phyloP scores from a whole-genome alignment of 208 protist species.

The Wallacemonas sp. region DNA sequence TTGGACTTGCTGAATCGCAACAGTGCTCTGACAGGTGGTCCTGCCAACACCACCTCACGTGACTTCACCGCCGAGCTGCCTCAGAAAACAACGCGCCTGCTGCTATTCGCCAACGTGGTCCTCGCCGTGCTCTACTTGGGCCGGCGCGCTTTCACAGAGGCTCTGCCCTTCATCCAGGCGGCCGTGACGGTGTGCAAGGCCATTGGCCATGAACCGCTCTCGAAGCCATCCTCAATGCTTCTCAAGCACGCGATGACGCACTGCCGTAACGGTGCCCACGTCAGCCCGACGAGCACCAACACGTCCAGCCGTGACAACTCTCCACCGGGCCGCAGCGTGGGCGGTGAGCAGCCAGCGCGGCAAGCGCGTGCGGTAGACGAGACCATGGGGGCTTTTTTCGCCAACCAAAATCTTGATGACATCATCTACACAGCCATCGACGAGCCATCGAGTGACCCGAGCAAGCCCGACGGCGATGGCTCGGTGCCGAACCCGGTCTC shows the following conservation, averaged over 20 bases:
- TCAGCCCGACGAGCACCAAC: background rate
- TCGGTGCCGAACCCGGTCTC: background rate
- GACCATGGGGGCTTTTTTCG: constrained; percentile 2
- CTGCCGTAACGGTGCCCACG: too few relatives aligned
- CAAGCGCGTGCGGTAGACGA: background rate
- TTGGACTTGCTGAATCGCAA: constrained; percentile 35
- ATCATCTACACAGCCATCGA: constrained; percentile 4
- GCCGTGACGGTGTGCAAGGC: constrained; percentile 39
- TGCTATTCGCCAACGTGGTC: constrained; percentile 47
- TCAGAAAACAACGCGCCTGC: constrained; percentile 40
- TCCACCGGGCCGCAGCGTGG: background rate
- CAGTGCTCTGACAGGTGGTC: constrained; percentile 21
- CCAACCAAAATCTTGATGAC: background rate
- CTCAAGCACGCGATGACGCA: background rate
- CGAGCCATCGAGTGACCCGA: too few relatives aligned
- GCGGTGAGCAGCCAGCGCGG: background rate
- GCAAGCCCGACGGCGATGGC: too few relatives aligned
- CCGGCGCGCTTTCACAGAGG: constrained; percentile 34
- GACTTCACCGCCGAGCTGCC: constrained; percentile 24
- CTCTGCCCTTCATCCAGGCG: constrained; percentile 38
- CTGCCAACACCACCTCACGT: constrained; percentile 4
- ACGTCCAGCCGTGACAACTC: too few relatives aligned
- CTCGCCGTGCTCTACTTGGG: constrained; percentile 37
- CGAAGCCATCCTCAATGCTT: background rate
- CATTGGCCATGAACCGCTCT: constrained; percentile 24